Conservation (phyloP, 2,329 filamentous ascomycete species). For the Calycina marina region DNA sequence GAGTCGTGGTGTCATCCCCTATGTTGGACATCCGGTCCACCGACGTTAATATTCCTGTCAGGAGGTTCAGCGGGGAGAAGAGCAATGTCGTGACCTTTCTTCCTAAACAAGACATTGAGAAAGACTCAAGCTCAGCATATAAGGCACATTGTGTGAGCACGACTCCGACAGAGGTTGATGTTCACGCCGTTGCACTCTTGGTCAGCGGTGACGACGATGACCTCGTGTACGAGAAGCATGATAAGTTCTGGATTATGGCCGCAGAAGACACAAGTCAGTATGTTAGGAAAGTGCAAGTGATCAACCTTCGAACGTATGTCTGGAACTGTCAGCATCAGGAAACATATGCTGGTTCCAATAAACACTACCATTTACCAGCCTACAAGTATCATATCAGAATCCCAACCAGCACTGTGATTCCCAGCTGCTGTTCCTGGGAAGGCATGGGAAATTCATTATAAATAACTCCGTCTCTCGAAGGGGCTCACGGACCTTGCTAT, state of each 20-base stretch:
- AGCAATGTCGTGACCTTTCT: neutral
- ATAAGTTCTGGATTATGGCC: neutral
- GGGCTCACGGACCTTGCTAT: too few species aligned
- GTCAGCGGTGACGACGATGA: neutral
- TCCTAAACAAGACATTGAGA: neutral
- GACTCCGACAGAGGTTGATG: neutral
- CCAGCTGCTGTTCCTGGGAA: too few species aligned
- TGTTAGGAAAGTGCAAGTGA: neutral
- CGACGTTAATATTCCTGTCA: neutral
- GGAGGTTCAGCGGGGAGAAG: neutral
- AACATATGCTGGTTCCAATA: neutral
- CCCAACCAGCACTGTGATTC: neutral
- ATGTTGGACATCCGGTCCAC: neutral
- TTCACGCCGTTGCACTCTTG: neutral
- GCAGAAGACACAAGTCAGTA: neutral
- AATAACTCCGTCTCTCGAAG: too few species aligned
- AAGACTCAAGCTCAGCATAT: neutral
- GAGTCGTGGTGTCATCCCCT: neutral
- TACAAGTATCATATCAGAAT: neutral
- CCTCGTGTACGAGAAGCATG: neutral
- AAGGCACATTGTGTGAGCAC: neutral
- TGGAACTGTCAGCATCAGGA: too few species aligned
- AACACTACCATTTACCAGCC: slow-evolving; percentile 2
- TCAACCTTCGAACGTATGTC: neutral
- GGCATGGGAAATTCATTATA: too few species aligned